phyloP scores from a whole-genome alignment of 768 basidiomycete species.

The Russula compacta region DNA sequence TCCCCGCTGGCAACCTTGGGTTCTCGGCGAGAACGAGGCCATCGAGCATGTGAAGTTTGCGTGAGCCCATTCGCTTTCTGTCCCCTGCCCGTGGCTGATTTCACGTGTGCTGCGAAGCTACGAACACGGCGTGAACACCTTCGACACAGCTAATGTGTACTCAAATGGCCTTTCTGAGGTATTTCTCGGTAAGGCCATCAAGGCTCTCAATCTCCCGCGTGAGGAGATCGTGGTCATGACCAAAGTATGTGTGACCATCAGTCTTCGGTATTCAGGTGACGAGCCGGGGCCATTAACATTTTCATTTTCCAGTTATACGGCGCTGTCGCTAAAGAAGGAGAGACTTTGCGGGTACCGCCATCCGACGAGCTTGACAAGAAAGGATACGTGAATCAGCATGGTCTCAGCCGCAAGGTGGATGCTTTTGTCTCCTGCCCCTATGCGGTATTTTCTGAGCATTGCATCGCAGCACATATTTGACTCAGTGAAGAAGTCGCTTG shows the following conservation, averaged over 20 bases:
- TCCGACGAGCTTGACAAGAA: slow-evolving; percentile 18
- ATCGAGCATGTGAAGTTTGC: slow-evolving; percentile 21
- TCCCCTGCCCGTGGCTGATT: slow-evolving; percentile 5
- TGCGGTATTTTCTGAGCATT: background rate
- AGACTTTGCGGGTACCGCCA: background rate
- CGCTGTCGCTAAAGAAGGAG: background rate
- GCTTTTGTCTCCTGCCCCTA: background rate
- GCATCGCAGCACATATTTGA: slow-evolving; percentile 58
- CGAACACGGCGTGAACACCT: slow-evolving; percentile 56
- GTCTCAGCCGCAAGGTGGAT: slow-evolving; percentile 30
- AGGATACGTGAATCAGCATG: slow-evolving; percentile 32
- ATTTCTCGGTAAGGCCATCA: slow-evolving; percentile 35
- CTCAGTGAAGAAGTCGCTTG: slow-evolving; percentile 47
- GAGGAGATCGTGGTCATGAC: slow-evolving; percentile 37
- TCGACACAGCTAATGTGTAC: slow-evolving; percentile 44
- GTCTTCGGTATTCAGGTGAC: background rate
- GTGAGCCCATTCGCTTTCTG: slow-evolving; percentile 20
- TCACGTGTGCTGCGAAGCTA: slow-evolving; percentile 27
- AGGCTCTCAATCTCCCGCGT: slow-evolving; percentile 30
- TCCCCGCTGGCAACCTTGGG: slow-evolving; percentile 26
- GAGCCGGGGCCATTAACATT: background rate
- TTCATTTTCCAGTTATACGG: background rate
- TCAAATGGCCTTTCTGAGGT: slow-evolving; percentile 28
- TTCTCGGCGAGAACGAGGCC: slow-evolving; percentile 25
- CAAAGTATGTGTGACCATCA: slow-evolving; percentile 25